Evolutionary conservation across 805 yeast genomes (phyloP), one percentile per base, ranked within the genome.

Genomic region (Saturnispora sanitii): DNA sequence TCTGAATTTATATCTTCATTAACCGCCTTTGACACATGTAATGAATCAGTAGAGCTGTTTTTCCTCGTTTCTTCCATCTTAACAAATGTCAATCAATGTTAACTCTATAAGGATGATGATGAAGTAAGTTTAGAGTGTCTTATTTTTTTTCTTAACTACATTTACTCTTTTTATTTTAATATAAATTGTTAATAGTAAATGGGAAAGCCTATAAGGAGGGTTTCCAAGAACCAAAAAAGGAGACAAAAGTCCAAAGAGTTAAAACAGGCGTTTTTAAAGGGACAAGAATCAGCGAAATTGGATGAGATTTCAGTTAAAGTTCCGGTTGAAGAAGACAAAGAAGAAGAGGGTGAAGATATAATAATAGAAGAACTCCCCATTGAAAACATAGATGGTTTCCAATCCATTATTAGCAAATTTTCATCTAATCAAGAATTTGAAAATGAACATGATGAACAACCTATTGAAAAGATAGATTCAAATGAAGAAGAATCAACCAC

Each of bases 371-470:
- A 34, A 3, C 8, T 43, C 15, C 15, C 41, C 6, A n/a, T 42
- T 21, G 45, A 52, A 32, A 45, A 51, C n/a, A 20, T 43, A 4
- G 39, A 40, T 6, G 38, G 48, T 9, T 53, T 42, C 34, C 46
- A 50, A 32, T 44, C 38, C 3, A 43, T 57, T 2, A 47, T 57
- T 23, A 35, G 38, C 15, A 50, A 51, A 28, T 58, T 59, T 36
- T 48, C 49, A 11, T 18, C 26, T 35, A 6, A 5, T 11, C 7
- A 27, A 12, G 42, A 46, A 9, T 44, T 47, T 19, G 37, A 36
- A 3, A 38, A 45, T 9, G 45, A 47, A 11, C 43, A 45, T 16
- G 60, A 49, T 5, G 53, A 57, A 40, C 34, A 12, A 48, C 41
- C 6, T 22, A 18, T 16, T 12, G 26, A 34, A 20, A 22, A 28